Percentiles rank a stretch among this genome's conserved stretches.
Conservation (phyloP, 2,329 filamentous ascomycete species). For the Colletotrichum sansevieriae region DNA sequence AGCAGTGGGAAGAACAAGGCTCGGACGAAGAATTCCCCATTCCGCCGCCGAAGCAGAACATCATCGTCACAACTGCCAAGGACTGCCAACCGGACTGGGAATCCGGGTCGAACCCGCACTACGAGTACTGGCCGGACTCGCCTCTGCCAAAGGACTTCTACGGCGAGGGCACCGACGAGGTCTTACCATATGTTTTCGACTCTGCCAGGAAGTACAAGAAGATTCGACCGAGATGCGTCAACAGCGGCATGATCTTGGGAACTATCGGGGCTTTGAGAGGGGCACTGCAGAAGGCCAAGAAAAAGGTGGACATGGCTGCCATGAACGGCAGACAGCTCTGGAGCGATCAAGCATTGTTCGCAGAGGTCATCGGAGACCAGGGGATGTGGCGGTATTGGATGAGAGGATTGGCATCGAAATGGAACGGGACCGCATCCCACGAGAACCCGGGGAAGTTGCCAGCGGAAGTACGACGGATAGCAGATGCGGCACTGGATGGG, state of each 20-base stretch:
- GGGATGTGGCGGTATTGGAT: slow-evolving; percentile 54
- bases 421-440: slow-evolving; percentile 48
- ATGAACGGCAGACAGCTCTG: slow-evolving; percentile 52
- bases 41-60: slow-evolving; percentile 48
- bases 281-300: slow-evolving; percentile 45
- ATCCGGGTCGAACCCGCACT: slow-evolving; percentile 53
- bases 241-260: slow-evolving; percentile 54
- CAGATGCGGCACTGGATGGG: slow-evolving; percentile 47
- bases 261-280: slow-evolving; percentile 48
- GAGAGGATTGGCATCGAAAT: slow-evolving; percentile 47
- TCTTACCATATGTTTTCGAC: slow-evolving; percentile 47
- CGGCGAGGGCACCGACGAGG: slow-evolving; percentile 49
- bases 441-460: slow-evolving; percentile 38
- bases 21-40: slow-evolving; percentile 46
- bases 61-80: slow-evolving; percentile 52
- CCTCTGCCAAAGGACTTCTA: slow-evolving; percentile 52
- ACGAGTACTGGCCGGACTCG: slow-evolving; percentile 53
- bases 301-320: slow-evolving; percentile 48
- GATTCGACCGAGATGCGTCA: slow-evolving; percentile 52
- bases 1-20: slow-evolving; percentile 44
- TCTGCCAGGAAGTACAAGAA: slow-evolving; percentile 51
- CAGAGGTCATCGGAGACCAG: slow-evolving; percentile 55
- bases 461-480: slow-evolving; percentile 45
- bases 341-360: slow-evolving; percentile 55
- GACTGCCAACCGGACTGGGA: slow-evolving; percentile 51